These are phyloP conservation scores for Niveomyces coronatus DNA, from an alignment of 2,329 filamentous ascomycete species.

Conservation along the genomic window DNA sequence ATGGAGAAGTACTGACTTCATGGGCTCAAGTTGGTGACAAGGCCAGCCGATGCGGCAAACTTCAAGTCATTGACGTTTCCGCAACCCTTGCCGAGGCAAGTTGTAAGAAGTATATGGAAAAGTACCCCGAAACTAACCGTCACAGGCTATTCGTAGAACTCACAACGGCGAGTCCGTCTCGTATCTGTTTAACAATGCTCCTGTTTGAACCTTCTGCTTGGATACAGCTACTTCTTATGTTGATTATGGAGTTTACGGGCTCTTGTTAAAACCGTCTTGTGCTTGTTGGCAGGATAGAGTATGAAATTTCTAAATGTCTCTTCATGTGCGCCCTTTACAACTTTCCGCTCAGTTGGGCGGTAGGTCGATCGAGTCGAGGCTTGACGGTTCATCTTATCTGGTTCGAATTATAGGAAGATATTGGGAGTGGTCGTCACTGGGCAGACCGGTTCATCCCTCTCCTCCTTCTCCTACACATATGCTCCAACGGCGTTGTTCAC, in stretches of 20 bases:
- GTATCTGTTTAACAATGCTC: conserved; percentile 59
- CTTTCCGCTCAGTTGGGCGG: no score
- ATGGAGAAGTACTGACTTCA: conserved; percentile 8
- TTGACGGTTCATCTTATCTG: no score
- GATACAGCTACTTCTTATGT: conserved; percentile 1
- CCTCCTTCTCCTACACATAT: no score
- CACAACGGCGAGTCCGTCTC: conserved; percentile 57
- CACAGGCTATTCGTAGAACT: conserved; percentile 56
- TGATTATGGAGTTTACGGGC: conserved; percentile 7
- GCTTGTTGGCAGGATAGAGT: no score
- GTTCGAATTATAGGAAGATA: no score
- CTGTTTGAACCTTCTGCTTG: conserved; percentile 28
- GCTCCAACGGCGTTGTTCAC: no score
- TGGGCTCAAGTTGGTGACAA: conserved; percentile 67
- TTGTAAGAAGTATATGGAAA: not conserved
- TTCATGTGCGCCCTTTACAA: no score
- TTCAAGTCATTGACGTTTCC: conserved; percentile 87
- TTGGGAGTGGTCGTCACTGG: no score
- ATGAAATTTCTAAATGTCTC: no score
- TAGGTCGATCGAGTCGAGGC: no score
- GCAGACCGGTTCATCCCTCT: no score
- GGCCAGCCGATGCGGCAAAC: conserved; percentile 64
- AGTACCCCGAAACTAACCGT: conserved; percentile 8
- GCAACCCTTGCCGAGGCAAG: conserved; percentile 60
- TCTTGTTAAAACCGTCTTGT: no score